Base-by-base conservation (phyloP, 2,329 filamentous ascomycete species). In the Didymella arachidicola region DNA sequence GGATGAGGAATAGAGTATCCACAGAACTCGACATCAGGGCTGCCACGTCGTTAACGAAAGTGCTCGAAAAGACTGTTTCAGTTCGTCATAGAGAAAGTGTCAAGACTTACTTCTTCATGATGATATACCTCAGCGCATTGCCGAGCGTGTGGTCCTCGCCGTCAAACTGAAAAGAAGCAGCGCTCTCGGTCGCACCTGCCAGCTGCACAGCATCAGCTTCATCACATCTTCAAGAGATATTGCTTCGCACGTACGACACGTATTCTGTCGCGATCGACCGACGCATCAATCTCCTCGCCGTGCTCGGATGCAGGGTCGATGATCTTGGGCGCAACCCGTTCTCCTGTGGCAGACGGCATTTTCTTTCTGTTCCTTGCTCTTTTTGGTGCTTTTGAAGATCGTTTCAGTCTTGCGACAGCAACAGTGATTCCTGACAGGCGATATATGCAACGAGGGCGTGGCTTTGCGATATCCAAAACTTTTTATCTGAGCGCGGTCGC, bases 1-100 rank as follows among this genome's bases (percentile, higher is more conserved):
- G 95, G 95, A 79, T 99, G 95, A 29, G 95, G 95, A 61, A 99
- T 98, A 7, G 94, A 92, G 79, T 99, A 99, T 61, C 94, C 95
- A 79, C 95, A 98, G 80, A 99, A 97, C 77, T 99, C 95, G 60
- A 99, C 95, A 64, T 95, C 88, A 29, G 95, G 94, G 77, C 94
- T 98, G 65, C 52, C 52, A 2, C 1, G 6, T 7, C 12, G 29
- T 65, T 30, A 67, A 51, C 22, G 8, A 19, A 3, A 27, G 7
- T 6, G 43, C n/a, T 47, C 16, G 3, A 18, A 16, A 16, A 5
- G 11, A 36, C 5, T 7, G 8, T 36, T 14, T 11, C 4, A 25
- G 1, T 12, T 18, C 19, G 6, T 14, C 12, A 19, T 22, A 1
- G 8, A 7, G 6, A 22, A 18, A 1, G 18, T 11, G 1, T 14